These are phyloP conservation scores for Neopestalotiopsis sp. DNA, from an alignment of 2,329 filamentous ascomycete genomes.

Conservation along the genomic window DNA sequence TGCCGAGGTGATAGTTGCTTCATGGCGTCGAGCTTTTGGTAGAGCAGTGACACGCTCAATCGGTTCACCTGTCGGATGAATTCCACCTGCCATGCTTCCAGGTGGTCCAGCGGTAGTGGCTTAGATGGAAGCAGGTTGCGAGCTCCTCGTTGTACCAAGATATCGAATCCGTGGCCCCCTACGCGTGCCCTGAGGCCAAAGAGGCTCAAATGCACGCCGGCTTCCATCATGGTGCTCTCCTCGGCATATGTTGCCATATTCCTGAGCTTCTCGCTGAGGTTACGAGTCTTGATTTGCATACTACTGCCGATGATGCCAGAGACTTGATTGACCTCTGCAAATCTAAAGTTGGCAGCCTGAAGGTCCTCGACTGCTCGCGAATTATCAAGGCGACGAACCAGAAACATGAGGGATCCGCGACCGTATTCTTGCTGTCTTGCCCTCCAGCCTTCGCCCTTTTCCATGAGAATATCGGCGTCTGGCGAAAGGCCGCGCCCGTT, in stretches of 20 bases:
- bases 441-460: conserved; percentile 42
- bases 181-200: conserved; percentile 61
- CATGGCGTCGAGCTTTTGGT: conserved; percentile 43
- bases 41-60: conserved; percentile 44
- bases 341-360: conserved; percentile 77
- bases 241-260: conserved; percentile 67
- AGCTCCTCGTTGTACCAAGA: conserved; percentile 61
- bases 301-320: conserved; percentile 70
- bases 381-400: conserved; percentile 68
- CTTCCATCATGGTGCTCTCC: conserved; percentile 49
- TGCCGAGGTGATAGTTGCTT: conserved; percentile 44
- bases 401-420: conserved; percentile 80
- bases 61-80: conserved; percentile 57
- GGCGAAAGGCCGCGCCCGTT: conserved; percentile 1
- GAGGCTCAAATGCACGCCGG: conserved; percentile 62
- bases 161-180: conserved; percentile 62
- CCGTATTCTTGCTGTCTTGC: conserved; percentile 51
- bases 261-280: conserved; percentile 65
- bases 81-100: conserved; percentile 60
- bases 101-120: conserved; percentile 54
- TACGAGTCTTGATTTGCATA: conserved; percentile 72
- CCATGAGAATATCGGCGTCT: conserved; percentile 39
- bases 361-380: conserved; percentile 66
- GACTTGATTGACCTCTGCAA: conserved; percentile 73
- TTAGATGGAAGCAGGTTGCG: conserved; percentile 66